phyloP scores from a whole-genome alignment of 208 protist genomes.

The Trypanosoma scelopori region DNA sequence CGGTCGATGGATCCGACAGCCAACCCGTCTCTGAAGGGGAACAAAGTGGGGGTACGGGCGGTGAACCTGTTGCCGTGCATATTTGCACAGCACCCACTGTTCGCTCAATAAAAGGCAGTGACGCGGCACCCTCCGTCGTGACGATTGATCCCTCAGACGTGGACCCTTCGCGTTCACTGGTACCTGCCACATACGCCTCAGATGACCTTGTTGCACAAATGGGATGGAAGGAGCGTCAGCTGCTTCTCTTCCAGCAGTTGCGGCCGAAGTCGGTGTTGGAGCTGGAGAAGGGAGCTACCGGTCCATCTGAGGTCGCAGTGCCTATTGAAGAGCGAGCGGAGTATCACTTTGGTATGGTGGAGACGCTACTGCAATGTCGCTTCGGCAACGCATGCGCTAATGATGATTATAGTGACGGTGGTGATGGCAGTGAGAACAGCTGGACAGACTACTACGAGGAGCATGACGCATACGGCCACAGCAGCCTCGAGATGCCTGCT shows the following conservation, averaged over 20 bases:
- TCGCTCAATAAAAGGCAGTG: no score
- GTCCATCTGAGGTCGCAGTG: background rate
- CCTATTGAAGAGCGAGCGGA: slow-evolving; percentile 17
- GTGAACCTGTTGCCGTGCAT: no score
- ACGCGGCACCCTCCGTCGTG: no score
- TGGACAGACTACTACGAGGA: slow-evolving; percentile 6
- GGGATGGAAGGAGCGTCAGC: slow-evolving; percentile 67
- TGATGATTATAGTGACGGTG: slow-evolving; percentile 19
- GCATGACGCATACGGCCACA: background rate
- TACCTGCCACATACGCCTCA: slow-evolving; percentile 12
- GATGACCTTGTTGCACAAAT: slow-evolving; percentile 58
- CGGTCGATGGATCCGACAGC: slow-evolving; percentile 6
- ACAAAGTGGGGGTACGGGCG: background rate
- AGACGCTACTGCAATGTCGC: slow-evolving; percentile 62
- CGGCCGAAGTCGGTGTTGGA: slow-evolving; percentile 12
- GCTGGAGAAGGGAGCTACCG: slow-evolving; percentile 1
- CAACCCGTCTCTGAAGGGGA: background rate
- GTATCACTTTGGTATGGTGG: slow-evolving; percentile 72
- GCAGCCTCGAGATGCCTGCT: background rate
- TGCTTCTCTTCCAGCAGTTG: slow-evolving; percentile 42
- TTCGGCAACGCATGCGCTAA: slow-evolving; percentile 21
- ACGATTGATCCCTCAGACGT: background rate
- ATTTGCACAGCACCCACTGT: no score
- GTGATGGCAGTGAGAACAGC: slow-evolving; percentile 12
- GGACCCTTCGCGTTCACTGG: background rate